Evolutionary conservation across 768 basidiomycete genomes (phyloP).

Genomic region (Pleurotus tuber-regium): DNA sequence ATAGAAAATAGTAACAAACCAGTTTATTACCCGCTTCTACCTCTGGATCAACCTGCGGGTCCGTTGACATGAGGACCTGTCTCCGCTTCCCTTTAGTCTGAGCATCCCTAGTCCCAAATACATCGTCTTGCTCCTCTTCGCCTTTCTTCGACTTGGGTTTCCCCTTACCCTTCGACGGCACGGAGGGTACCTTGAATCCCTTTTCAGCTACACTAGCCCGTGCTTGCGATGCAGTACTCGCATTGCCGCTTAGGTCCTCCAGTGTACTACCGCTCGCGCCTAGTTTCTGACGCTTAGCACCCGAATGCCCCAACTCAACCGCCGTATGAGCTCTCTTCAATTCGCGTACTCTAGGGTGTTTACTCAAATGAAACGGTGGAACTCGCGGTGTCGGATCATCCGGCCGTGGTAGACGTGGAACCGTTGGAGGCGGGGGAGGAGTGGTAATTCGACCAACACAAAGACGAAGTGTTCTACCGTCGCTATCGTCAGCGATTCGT

Average conservation of each 20-base stretch:
- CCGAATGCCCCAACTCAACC: neutral
- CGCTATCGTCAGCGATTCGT: slow-evolving; percentile 15
- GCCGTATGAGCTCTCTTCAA: slow-evolving; percentile 2
- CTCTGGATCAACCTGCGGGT: slow-evolving; percentile 17
- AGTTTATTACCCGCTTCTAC: slow-evolving; percentile 55
- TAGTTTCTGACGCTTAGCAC: neutral
- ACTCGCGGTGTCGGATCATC: slow-evolving; percentile 79
- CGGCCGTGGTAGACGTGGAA: slow-evolving; percentile 47
- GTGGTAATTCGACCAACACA: slow-evolving; percentile 10
- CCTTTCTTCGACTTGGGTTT: slow-evolving; percentile 32
- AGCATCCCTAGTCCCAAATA: slow-evolving; percentile 30
- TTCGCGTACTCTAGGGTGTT: slow-evolving; percentile 7
- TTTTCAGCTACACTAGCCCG: slow-evolving; percentile 24
- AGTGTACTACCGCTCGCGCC: too few species aligned
- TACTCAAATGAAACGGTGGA: slow-evolving; percentile 46
- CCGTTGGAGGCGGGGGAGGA: slow-evolving; percentile 25
- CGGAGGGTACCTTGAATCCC: slow-evolving; percentile 49
- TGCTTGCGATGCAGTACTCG: too few species aligned
- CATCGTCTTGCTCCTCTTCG: slow-evolving; percentile 30
- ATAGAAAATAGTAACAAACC: slow-evolving; percentile 16
- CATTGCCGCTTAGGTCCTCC: too few species aligned
- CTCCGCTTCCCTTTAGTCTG: slow-evolving; percentile 28
- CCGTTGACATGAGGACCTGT: slow-evolving; percentile 20
- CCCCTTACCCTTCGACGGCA: slow-evolving; percentile 27
- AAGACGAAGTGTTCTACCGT: slow-evolving; percentile 2